Conservation (phyloP, 495 filamentous ascomycete species). For the Hypoxylon subgilvum region DNA sequence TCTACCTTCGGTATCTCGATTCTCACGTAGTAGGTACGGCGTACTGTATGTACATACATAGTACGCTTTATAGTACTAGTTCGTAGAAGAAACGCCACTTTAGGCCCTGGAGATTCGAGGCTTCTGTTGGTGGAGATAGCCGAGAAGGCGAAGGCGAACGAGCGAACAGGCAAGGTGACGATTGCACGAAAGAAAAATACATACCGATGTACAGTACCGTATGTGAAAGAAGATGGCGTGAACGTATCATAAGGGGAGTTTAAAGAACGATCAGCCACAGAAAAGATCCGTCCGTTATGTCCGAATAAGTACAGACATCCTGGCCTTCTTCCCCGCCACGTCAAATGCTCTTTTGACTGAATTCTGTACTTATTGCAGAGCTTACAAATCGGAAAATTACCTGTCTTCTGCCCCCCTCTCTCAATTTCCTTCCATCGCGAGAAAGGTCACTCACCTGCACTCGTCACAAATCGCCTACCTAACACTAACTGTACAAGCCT, state of each 20-base stretch:
- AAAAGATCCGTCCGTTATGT: conserved; percentile 38
- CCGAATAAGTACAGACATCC: conserved; percentile 30
- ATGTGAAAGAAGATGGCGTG: conserved; percentile 15
- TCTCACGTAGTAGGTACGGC: not conserved
- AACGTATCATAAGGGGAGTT: conserved; percentile 26
- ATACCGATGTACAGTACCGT: not conserved
- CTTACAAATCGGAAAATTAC: conserved; percentile 44
- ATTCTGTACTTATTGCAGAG: conserved; percentile 15
- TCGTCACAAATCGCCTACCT: conserved; percentile 13
- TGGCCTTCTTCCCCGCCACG: conserved; percentile 35
- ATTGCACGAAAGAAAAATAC: not conserved
- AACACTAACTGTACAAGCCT: conserved; percentile 1
- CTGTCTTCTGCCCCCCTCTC: conserved; percentile 39
- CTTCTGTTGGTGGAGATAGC: conserved; percentile 2
- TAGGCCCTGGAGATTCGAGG: conserved; percentile 14
- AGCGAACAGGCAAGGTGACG: not conserved
- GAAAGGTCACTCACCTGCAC: conserved; percentile 16
- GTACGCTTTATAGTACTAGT: not conserved
- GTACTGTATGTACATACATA: not conserved
- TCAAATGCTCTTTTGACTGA: conserved; percentile 18
- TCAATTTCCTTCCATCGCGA: conserved; percentile 37
- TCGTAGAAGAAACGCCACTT: conserved; percentile 9
- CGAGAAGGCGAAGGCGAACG: too few species aligned
- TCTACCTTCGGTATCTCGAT: not conserved
- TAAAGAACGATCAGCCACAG: conserved; percentile 32